Conservation (phyloP, 441 rosid genomes). For the Adansonia rubrostipa region DNA sequence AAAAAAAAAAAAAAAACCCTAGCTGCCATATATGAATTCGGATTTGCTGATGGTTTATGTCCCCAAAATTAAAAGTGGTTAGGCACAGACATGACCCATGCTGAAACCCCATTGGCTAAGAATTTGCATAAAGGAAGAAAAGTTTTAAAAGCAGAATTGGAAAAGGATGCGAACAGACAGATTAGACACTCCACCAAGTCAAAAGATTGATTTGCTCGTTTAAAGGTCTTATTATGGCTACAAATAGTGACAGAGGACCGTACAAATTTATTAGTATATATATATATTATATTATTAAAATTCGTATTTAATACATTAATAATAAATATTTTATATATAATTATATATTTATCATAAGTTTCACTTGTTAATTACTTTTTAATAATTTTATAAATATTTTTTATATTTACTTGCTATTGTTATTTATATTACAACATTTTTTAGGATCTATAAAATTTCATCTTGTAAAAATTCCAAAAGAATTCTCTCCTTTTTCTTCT, state of each 20-base stretch:
- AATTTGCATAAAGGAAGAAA: conserved; percentile 18
- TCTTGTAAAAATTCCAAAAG: conserved; percentile 17
- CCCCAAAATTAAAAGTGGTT: conserved; percentile 21
- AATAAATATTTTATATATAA: too few species aligned
- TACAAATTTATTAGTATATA: too few species aligned
- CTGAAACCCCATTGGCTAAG: conserved; percentile 32
- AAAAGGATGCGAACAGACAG: conserved; percentile 25
- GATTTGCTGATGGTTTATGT: conserved; percentile 19
- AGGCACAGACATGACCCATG: conserved; percentile 31
- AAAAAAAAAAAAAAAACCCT: too few species aligned
- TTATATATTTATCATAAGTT: too few species aligned
- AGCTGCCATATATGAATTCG: too few species aligned
- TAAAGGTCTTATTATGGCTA: too few species aligned
- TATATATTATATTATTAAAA: too few species aligned
- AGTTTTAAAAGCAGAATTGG: conserved; percentile 24
- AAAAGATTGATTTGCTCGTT: conserved; percentile 33
- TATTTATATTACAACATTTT: background rate
- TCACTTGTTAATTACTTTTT: too few species aligned
- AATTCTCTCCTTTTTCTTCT: conserved; percentile 26
- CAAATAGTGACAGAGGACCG: too few species aligned
- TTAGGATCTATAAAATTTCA: background rate
- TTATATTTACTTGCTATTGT: too few species aligned
- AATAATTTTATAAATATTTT: too few species aligned
- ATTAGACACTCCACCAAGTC: conserved; percentile 37
- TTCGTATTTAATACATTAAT: too few species aligned